These are phyloP conservation scores for Colletotrichum costaricense DNA, from an alignment of 2,329 filamentous ascomycete species.

Conservation along the genomic window DNA sequence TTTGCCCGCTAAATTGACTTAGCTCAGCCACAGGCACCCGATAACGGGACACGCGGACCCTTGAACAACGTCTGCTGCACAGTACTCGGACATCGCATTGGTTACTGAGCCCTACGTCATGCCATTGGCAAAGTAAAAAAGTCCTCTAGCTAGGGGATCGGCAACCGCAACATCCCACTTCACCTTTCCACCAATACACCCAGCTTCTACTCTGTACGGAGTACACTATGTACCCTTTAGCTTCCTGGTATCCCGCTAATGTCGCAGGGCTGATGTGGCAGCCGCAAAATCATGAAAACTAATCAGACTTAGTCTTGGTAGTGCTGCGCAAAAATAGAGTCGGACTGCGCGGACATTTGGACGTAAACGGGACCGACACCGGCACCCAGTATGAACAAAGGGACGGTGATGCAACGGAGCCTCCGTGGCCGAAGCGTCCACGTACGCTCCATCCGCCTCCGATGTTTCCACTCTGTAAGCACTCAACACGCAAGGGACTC, in stretches of 20 bases:
- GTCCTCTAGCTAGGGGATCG: constrained; percentile 1
- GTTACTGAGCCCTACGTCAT: constrained; percentile 21
- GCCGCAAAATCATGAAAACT: background rate
- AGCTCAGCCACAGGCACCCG: constrained; percentile 27
- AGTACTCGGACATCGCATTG: background rate
- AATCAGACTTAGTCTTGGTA: background rate
- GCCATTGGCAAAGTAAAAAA: background rate
- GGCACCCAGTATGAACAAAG: background rate
- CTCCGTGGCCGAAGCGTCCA: background rate
- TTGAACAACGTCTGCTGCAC: background rate
- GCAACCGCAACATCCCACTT: background rate
- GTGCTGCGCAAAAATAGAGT: background rate
- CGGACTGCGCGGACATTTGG: background rate
- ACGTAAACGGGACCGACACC: background rate
- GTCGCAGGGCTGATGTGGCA: constrained; percentile 1
- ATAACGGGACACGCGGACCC: constrained; percentile 22
- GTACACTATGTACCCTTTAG: too few species aligned
- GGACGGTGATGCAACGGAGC: background rate
- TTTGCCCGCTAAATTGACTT: constrained; percentile 15
- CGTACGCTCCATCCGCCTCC: background rate
- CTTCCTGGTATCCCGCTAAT: background rate
- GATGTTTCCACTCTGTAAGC: background rate
- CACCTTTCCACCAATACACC: too few species aligned
- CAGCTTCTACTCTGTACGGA: background rate
- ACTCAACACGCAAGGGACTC: background rate